A percentile compares a stretch with the other conserved stretches of the same genome.
These are phyloP conservation scores for Pseudocercospora eumusae DNA, from an alignment of 2,329 filamentous ascomycete genomes.

Conservation along the genomic window DNA sequence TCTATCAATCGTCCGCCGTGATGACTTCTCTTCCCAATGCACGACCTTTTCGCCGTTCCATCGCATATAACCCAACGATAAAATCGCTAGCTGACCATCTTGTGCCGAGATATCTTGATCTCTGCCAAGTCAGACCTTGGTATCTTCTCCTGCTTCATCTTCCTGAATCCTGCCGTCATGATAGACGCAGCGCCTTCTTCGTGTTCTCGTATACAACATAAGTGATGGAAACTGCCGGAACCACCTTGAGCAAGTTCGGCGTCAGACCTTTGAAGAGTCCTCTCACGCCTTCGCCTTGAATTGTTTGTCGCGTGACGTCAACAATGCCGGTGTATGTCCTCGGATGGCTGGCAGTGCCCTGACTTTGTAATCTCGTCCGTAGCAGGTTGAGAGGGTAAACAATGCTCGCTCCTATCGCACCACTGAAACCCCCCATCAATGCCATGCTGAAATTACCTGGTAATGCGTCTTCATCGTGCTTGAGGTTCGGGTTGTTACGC, in stretches of 20 bases:
- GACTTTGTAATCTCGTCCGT: slow-evolving; percentile 80
- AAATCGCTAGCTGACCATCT: not conserved
- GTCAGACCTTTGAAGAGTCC: slow-evolving; percentile 94
- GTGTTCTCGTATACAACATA: slow-evolving; percentile 92
- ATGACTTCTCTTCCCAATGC: not conserved
- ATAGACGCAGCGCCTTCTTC: slow-evolving; percentile 64
- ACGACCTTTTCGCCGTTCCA: not conserved
- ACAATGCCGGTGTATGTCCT: slow-evolving; percentile 79
- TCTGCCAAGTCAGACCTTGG: no score
- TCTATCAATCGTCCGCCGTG: not conserved
- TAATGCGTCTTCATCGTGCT: slow-evolving; percentile 76
- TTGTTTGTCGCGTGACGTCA: slow-evolving; percentile 82
- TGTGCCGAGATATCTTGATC: not conserved
- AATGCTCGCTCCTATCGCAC: slow-evolving; percentile 86
- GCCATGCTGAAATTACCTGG: slow-evolving; percentile 83
- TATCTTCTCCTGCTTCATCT: no score
- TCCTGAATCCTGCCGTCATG: no score
- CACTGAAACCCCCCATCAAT: slow-evolving; percentile 85
- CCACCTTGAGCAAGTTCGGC: slow-evolving; percentile 93
- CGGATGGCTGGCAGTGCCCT: slow-evolving; percentile 89
- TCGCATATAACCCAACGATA: not conserved
- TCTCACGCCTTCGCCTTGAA: slow-evolving; percentile 76
- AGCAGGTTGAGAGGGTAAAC: slow-evolving; percentile 96
- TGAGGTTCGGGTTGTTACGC: slow-evolving; percentile 52
- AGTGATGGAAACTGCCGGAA: slow-evolving; percentile 88